These are phyloP conservation scores for Schizothecium vesticola DNA, from an alignment of 495 filamentous ascomycete genomes.

Conservation along the genomic window DNA sequence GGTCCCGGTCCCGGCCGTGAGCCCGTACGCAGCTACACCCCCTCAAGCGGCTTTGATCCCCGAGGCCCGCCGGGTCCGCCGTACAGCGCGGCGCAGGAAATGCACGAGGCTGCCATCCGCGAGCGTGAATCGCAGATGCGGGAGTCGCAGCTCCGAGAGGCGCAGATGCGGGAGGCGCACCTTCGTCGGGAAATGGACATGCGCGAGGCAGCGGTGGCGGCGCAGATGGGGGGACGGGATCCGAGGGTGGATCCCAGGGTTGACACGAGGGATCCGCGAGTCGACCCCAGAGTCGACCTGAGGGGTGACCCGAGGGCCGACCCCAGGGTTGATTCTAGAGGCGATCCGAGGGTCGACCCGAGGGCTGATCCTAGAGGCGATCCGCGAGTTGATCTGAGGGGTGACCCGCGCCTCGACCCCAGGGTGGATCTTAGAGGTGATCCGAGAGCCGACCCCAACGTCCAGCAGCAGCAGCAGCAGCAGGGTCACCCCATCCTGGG, in stretches of 20 bases:
- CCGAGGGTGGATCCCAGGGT: neutral
- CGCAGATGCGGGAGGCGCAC: constrained; percentile 13
- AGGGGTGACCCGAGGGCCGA: neutral
- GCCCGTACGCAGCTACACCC: constrained; percentile 26
- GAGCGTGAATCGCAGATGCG: constrained; percentile 13
- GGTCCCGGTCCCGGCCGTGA: constrained; percentile 22
- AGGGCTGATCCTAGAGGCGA: neutral
- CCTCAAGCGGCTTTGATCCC: constrained; percentile 20
- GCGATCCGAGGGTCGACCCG: neutral
- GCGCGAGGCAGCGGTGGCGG: neutral
- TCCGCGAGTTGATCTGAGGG: neutral
- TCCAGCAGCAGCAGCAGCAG: neutral
- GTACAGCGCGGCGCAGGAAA: constrained; percentile 9
- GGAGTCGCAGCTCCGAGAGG: constrained; percentile 5
- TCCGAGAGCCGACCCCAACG: neutral
- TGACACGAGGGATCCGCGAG: no score
- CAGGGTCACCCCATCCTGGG: neutral
- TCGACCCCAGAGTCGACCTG: no score
- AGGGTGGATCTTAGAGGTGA: neutral
- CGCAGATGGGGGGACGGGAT: neutral
- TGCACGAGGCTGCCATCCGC: constrained; percentile 11
- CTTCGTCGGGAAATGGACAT: constrained; percentile 12
- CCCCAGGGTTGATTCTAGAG: neutral
- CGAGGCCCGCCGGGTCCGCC: constrained; percentile 19
- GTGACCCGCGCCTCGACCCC: neutral